These are phyloP conservation scores for Tephrocybe sp. DNA, from an alignment of 768 basidiomycete species.

Conservation along the genomic window DNA sequence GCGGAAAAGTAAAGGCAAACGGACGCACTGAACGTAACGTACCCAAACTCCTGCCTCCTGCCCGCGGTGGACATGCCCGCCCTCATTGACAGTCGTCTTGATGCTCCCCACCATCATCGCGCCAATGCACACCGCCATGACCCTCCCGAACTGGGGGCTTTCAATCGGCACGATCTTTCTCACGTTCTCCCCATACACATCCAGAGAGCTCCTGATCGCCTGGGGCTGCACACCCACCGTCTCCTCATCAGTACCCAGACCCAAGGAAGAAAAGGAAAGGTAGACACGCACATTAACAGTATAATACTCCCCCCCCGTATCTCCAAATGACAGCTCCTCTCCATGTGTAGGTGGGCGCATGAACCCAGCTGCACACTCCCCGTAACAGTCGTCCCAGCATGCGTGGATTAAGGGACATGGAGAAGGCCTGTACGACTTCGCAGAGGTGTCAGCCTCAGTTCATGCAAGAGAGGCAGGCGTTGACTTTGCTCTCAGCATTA, in stretches of 20 bases:
- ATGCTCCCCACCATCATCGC: constrained; percentile 98
- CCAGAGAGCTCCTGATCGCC: constrained; percentile 86
- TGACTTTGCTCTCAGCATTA: no score
- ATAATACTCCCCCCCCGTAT: constrained; percentile 98
- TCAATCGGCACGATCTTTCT: constrained; percentile 93
- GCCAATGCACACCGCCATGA: constrained; percentile 90
- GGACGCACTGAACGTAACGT: constrained; percentile 87
- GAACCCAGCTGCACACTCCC: no score
- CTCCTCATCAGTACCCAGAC: neutral
- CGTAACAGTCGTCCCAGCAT: no score
- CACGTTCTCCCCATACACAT: constrained; percentile 94
- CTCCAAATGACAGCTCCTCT: no score
- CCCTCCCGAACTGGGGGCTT: constrained; percentile 84
- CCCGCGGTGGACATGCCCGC: constrained; percentile 75
- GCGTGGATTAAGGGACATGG: no score
- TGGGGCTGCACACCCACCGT: constrained; percentile 60
- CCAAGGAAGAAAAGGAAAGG: neutral
- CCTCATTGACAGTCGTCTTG: constrained; percentile 82
- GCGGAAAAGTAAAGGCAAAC: neutral
- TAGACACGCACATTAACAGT: constrained; percentile 79
- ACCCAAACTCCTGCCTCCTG: constrained; percentile 92
- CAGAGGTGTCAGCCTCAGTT: no score
- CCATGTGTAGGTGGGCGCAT: no score
- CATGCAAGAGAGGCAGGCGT: no score
- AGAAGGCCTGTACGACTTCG: no score